Conservation (phyloP, 768 basidiomycete species). For the Pleurotus ostreatus region DNA sequence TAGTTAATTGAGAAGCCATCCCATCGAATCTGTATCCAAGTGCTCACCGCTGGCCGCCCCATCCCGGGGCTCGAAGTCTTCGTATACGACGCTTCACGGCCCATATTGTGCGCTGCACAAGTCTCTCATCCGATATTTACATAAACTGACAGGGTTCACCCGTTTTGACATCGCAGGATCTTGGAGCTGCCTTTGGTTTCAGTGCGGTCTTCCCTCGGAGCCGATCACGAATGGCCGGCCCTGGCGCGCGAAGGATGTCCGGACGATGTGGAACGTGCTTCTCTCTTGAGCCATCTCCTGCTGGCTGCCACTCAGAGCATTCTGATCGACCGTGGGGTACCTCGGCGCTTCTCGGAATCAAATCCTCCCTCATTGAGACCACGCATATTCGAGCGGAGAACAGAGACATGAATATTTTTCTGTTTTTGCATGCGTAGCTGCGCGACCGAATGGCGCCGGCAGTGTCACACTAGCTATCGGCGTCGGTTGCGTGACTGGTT, state of each 20-base stretch:
- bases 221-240: not conserved
- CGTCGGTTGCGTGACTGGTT: not conserved
- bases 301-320: not conserved
- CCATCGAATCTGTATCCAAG: no score
- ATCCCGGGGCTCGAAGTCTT: no score
- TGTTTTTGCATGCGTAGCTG: not conserved
- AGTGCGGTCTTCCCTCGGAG: no score
- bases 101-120: no score
- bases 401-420: not conserved
- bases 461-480: not conserved
- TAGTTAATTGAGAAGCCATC: no score
- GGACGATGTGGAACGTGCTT: constrained; percentile 5
- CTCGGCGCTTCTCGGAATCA: not conserved
- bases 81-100: no score
- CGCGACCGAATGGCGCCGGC: not conserved
- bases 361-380: not conserved
- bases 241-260: not conserved
- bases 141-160: no score
- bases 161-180: no score
- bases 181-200: no score
- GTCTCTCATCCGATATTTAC: no score
- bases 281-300: constrained; percentile 5
- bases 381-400: not conserved
- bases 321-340: constrained; percentile 1
- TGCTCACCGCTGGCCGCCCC: no score